These are phyloP conservation scores for Linum usitatissimum DNA, from an alignment of 345 rosid genomes.

Conservation along the genomic window DNA sequence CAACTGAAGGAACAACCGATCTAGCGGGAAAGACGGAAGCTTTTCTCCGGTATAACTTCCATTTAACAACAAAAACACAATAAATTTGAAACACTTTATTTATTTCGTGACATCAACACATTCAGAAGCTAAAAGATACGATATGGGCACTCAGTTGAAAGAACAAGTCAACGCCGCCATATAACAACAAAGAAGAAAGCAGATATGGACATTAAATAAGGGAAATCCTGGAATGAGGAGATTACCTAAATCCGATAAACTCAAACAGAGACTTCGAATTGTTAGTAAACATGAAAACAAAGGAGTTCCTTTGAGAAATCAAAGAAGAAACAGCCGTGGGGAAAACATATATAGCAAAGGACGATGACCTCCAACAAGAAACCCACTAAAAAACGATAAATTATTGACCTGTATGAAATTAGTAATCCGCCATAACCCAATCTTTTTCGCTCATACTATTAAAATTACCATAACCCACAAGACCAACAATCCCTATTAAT, in stretches of 20 bases:
- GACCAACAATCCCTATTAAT: not conserved
- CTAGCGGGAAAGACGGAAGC: not conserved
- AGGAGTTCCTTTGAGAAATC: not conserved
- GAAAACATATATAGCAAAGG: too few relatives aligned
- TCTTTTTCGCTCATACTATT: too few relatives aligned
- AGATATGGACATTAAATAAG: too few relatives aligned
- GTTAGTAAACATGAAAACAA: not conserved
- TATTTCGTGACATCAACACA: not conserved
- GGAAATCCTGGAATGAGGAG: not conserved
- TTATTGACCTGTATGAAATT: too few relatives aligned
- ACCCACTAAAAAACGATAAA: not conserved
- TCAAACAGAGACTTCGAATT: not conserved
- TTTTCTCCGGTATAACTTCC: not conserved
- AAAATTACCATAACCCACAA: not conserved
- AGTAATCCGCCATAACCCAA: too few relatives aligned
- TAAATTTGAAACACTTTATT: too few relatives aligned
- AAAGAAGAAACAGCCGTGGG: too few relatives aligned
- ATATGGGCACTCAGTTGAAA: too few relatives aligned
- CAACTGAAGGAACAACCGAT: not conserved
- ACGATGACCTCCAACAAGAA: not conserved
- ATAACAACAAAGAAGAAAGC: too few relatives aligned
- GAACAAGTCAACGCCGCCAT: too few relatives aligned
- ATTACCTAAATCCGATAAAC: not conserved
- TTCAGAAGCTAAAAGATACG: not conserved
- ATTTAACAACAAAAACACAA: not conserved